These are phyloP conservation scores for Jamesozyma piceae DNA, from an alignment of 805 yeast genomes.

Conservation along the genomic window DNA sequence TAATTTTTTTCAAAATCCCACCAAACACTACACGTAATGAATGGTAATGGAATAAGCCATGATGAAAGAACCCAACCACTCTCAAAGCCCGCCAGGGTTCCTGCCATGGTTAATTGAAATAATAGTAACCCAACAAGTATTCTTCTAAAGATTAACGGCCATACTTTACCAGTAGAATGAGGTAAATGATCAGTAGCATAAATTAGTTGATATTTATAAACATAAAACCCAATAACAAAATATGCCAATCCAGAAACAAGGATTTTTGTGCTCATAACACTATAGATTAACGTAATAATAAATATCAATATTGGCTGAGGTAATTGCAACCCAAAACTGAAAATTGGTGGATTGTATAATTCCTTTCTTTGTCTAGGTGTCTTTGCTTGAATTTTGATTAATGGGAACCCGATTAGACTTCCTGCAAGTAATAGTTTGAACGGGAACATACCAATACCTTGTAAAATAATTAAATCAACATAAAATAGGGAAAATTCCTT, in stretches of 20 bases:
- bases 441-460: constrained; percentile 85
- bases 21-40: constrained; percentile 52
- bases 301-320: constrained; percentile 87
- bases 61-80: constrained; percentile 70
- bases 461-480: constrained; percentile 74
- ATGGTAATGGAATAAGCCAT: constrained; percentile 65
- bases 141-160: constrained; percentile 85
- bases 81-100: constrained; percentile 69
- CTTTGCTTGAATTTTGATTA: constrained; percentile 51
- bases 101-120: constrained; percentile 89
- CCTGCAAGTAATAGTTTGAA: constrained; percentile 77
- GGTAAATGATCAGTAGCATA: constrained; percentile 92
- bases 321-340: constrained; percentile 81
- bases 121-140: constrained; percentile 69
- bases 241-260: constrained; percentile 76
- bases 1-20: constrained; percentile 79
- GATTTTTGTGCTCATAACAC: constrained; percentile 83
- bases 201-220: constrained; percentile 81
- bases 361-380: constrained; percentile 77
- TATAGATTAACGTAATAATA: constrained; percentile 76
- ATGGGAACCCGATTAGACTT: constrained; percentile 63
- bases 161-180: constrained; percentile 92
- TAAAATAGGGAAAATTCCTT: constrained; percentile 76
- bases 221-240: constrained; percentile 77
- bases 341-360: constrained; percentile 77